Evolutionary conservation across 257 asterid species (phyloP).

Genomic region (Echites panduratus): DNA sequence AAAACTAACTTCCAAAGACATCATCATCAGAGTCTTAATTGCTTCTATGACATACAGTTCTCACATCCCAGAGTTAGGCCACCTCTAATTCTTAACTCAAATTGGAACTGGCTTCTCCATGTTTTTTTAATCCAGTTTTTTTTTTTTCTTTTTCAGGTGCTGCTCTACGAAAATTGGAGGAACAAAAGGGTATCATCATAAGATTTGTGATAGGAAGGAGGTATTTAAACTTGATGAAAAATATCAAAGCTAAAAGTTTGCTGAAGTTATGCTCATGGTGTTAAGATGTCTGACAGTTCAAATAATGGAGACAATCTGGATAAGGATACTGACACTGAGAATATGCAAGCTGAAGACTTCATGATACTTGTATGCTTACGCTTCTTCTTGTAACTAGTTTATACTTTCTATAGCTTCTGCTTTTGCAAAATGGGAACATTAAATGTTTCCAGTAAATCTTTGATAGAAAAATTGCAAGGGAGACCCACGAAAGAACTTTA

Average conservation of each 20-base stretch:
- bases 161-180: slow-evolving; percentile 57
- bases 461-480: background rate
- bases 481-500: background rate
- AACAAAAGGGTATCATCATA: slow-evolving; percentile 64
- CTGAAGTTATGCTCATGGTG: slow-evolving; percentile 30
- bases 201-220: slow-evolving; percentile 91
- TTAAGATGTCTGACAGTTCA: slow-evolving; percentile 53
- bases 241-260: slow-evolving; percentile 21
- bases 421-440: background rate
- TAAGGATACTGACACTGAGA: slow-evolving; percentile 63
- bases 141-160: slow-evolving; percentile 43
- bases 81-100: background rate
- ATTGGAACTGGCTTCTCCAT: background rate
- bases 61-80: background rate
- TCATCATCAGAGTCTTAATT: background rate
- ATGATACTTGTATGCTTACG: slow-evolving; percentile 62
- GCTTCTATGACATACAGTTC: background rate
- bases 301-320: slow-evolving; percentile 60
- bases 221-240: slow-evolving; percentile 32
- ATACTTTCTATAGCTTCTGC: slow-evolving; percentile 10
- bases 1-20: background rate
- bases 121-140: background rate
- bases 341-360: slow-evolving; percentile 62
- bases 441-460: background rate
- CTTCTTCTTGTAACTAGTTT: slow-evolving; percentile 11